A percentile compares a stretch with the other conserved stretches of the same genome.
phyloP scores from a whole-genome alignment of 768 basidiomycete species.

The Leccinum arenicola region DNA sequence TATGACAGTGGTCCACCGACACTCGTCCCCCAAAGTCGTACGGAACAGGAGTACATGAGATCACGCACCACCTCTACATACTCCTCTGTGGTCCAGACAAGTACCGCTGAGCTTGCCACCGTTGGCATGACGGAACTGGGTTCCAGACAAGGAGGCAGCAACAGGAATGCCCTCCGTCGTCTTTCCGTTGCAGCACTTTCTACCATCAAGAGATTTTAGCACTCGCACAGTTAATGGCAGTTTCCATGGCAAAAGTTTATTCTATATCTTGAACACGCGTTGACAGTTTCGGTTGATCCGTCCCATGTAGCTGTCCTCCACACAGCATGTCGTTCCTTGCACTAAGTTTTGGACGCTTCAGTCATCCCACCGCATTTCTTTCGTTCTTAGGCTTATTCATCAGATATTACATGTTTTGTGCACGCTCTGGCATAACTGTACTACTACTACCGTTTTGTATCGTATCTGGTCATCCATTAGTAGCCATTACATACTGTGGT shows the following conservation, averaged over 20 bases:
- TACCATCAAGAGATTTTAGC: conserved; percentile 26
- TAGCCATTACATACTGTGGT: not conserved
- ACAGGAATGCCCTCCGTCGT: conserved; percentile 25
- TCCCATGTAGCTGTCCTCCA: not conserved
- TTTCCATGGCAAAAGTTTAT: conserved; percentile 5
- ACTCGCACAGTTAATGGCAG: not conserved
- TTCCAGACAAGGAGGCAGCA: conserved; percentile 15
- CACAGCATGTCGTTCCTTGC: conserved; percentile 6
- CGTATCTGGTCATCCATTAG: not conserved
- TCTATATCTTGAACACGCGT: conserved; percentile 6
- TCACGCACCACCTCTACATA: conserved; percentile 23
- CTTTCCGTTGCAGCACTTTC: conserved; percentile 32
- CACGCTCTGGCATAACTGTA: not conserved
- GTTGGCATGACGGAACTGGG: conserved; percentile 7
- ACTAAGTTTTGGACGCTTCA: conserved; percentile 3
- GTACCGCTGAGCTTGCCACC: conserved; percentile 9
- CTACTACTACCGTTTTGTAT: conserved; percentile 22
- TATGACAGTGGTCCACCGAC: conserved; percentile 15
- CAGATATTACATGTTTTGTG: not conserved
- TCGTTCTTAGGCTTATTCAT: not conserved
- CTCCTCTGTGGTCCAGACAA: conserved; percentile 20
- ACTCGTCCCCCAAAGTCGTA: conserved; percentile 4
- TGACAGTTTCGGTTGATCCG: not conserved
- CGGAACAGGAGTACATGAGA: conserved; percentile 10
- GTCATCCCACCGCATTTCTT: not conserved